Conservation (phyloP, 345 rosid genomes). For the Eutrema heterophyllum region DNA sequence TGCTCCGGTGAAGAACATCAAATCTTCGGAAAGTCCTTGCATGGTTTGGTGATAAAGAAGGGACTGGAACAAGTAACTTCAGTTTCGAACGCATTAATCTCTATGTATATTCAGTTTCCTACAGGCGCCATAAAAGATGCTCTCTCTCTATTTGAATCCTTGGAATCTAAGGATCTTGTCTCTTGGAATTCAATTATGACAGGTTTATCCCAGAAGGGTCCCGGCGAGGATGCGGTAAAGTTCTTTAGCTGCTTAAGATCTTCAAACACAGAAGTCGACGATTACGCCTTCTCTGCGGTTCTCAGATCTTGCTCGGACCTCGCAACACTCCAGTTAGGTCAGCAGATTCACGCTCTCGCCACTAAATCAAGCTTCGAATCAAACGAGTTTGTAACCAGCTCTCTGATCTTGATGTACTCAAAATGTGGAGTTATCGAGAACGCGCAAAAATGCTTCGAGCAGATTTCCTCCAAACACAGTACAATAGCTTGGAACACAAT, state of each 20-base stretch:
- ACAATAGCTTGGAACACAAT: constrained; percentile 70
- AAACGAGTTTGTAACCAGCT: constrained; percentile 70
- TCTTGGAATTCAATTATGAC: constrained; percentile 75
- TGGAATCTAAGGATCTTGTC: constrained; percentile 57
- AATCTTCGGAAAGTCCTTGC: constrained; percentile 48
- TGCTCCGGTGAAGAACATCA: constrained; percentile 39
- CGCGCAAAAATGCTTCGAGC: constrained; percentile 54
- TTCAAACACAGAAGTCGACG: constrained; percentile 46
- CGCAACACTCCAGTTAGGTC: constrained; percentile 66
- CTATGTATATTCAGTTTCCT: constrained; percentile 56
- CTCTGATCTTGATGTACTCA: constrained; percentile 71
- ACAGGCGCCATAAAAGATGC: constrained; percentile 48
- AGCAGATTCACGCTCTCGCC: constrained; percentile 54
- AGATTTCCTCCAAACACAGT: constrained; percentile 38
- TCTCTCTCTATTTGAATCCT: constrained; percentile 41
- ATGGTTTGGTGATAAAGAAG: constrained; percentile 56
- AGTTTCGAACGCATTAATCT: constrained; percentile 53
- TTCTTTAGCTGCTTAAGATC: constrained; percentile 48
- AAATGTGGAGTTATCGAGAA: constrained; percentile 65
- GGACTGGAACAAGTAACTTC: constrained; percentile 56
- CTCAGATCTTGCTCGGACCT: constrained; percentile 75
- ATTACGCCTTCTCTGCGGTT: constrained; percentile 66
- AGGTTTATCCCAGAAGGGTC: constrained; percentile 57
- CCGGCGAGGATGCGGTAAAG: constrained; percentile 50
- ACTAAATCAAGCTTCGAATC: constrained; percentile 49